A percentile compares a stretch with the other conserved stretches of the same genome.
Conservation (phyloP, 2,329 filamentous ascomycete species). For the Dryadomyces sulphureus region DNA sequence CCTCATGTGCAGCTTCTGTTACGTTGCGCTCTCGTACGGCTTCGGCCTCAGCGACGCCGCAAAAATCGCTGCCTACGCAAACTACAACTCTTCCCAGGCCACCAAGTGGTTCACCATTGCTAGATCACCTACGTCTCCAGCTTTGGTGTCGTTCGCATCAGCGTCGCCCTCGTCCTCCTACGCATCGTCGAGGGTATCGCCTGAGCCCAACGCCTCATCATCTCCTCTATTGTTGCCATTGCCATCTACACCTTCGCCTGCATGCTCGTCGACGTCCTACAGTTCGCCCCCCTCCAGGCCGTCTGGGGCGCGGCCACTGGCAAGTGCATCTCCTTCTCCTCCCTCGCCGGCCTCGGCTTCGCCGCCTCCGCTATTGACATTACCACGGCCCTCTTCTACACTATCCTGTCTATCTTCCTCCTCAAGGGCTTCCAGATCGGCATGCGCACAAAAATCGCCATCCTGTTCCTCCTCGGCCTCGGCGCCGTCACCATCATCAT, state of each 20-base stretch:
- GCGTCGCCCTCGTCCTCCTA: neutral
- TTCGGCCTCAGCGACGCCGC: neutral
- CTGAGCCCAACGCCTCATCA: neutral
- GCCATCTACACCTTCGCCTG: neutral
- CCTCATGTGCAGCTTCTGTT: constrained; percentile 1
- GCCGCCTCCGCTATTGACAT: neutral
- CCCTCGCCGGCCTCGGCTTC: neutral
- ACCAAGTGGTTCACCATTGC: constrained; percentile 1
- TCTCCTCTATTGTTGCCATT: neutral
- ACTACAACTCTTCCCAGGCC: neutral
- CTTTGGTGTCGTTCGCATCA: constrained; percentile 1
- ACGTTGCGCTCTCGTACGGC: neutral
- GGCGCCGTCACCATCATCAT: neutral
- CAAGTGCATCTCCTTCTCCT: neutral
- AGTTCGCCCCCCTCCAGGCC: neutral
- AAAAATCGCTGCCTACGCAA: neutral
- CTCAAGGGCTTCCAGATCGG: constrained; percentile 1
- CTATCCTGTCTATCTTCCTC: neutral
- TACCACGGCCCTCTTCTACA: neutral
- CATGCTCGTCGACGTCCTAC: neutral
- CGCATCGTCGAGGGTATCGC: neutral
- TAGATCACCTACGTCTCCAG: constrained; percentile 1
- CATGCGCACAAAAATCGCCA: neutral
- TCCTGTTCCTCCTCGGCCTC: neutral
- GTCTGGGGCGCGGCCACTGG: constrained; percentile 1